Evolutionary conservation across 2,329 filamentous ascomycete species (phyloP).

Genomic region (Xylariales sp.): DNA sequence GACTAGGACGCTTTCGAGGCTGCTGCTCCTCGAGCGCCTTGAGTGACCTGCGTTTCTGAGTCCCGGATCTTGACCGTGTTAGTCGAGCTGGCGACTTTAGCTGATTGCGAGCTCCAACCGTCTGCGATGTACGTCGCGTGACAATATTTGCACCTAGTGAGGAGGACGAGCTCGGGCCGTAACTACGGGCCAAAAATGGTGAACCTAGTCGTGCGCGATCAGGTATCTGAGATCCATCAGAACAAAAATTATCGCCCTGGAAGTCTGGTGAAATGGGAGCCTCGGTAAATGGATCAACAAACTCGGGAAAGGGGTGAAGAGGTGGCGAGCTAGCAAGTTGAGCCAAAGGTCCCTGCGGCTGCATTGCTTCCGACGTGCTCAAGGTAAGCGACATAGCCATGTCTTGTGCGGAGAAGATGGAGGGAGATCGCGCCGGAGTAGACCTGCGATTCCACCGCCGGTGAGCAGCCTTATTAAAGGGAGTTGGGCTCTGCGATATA

Average conservation of each 20-base stretch:
- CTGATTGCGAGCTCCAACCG: constrained; percentile 43
- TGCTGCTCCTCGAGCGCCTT: constrained; percentile 38
- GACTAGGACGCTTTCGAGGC: constrained; percentile 50
- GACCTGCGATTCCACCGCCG: constrained; percentile 45
- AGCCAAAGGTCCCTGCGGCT: constrained; percentile 56
- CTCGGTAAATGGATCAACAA: constrained; percentile 8
- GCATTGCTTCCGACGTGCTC: constrained; percentile 62
- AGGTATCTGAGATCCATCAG: neutral
- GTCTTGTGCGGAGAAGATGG: constrained; percentile 55
- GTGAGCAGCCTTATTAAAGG: constrained; percentile 46
- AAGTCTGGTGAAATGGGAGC: too few relatives aligned
- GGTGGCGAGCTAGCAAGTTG: constrained; percentile 48
- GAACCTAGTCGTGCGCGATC: constrained; percentile 43
- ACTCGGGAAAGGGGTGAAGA: too few relatives aligned
- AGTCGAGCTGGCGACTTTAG: constrained; percentile 52
- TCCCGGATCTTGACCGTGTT: constrained; percentile 44
- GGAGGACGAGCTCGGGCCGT: constrained; percentile 56
- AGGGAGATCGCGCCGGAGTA: constrained; percentile 39
- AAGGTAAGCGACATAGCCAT: constrained; percentile 60
- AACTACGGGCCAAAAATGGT: constrained; percentile 54
- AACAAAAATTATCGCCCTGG: constrained; percentile 1
- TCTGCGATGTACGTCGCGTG: constrained; percentile 39
- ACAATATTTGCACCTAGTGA: constrained; percentile 37
- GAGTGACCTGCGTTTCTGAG: constrained; percentile 50
- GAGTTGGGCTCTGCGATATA: constrained; percentile 50